Evolutionary conservation across 2,329 filamentous ascomycete species (phyloP), one percentile per base, ranked within the genome.

Genomic region (Colletotrichum theobromicola): DNA sequence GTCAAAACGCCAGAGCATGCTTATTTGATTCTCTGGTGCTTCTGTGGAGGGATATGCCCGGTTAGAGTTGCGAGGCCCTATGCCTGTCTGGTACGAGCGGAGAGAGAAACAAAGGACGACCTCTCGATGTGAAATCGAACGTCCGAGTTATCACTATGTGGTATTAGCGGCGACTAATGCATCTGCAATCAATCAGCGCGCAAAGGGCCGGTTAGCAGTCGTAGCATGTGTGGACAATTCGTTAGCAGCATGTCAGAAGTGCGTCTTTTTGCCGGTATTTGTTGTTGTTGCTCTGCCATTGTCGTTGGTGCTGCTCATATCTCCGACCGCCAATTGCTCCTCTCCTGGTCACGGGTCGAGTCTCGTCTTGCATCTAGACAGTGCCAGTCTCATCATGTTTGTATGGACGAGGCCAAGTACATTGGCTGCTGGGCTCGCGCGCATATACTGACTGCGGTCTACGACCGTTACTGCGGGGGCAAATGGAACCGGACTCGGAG

Each of bases 131-230:
- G 50, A 70, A 78, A 75, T 75, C 77, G 70, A 79, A 76, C 78
- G 78, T 81, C 78, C 78, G 76, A 82, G 79, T 83, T 83, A 79
- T 82, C 78, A 37, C 30, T 15, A 62, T 21, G 32, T 24, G 80
- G 75, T 75, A 65, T 75, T 78, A 77, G 80, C 81, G 81, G 83
- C 80, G 80, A 80, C 83, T 84, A 84, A 85, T 83, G 82, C 83
- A 84, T 77, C 76, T 81, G 79, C 79, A 82, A 80, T 79, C 79
- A 79, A 82, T 80, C 80, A 82, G 78, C 77, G 69, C 70, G 71
- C 53, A 66, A 60, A 66, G 67, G 67, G 61, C 67, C 67, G 55
- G 35, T 55, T 70, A 30, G 65, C 46, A 64, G 28, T 60, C 7
- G 57, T 60, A 21, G 57, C 30, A 37, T 63, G 53, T 55, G 58